Percentiles rank a stretch among this genome's conserved stretches.
phyloP scores from a whole-genome alignment of 2,329 filamentous ascomycete species.

The Botryosphaeria dothidea region DNA sequence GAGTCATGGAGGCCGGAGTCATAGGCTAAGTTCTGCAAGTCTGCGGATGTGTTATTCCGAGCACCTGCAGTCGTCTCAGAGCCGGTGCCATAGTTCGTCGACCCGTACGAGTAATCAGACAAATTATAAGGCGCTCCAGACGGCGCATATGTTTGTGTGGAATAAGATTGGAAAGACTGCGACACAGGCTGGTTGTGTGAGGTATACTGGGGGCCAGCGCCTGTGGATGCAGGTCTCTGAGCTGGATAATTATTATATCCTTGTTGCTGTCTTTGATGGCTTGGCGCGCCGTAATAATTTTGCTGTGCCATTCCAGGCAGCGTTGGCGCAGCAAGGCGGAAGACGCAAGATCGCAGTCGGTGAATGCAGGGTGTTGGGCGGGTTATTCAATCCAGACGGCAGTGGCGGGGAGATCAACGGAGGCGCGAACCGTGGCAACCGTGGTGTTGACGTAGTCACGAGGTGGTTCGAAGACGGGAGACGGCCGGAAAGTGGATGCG shows the following conservation, averaged over 20 bases:
- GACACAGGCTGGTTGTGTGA: background rate
- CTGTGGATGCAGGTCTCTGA: background rate
- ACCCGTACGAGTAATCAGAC: conserved; percentile 14
- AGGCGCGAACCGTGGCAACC: background rate
- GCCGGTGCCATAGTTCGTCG: conserved; percentile 6
- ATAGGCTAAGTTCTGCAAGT: conserved; percentile 18
- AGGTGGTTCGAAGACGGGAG: background rate
- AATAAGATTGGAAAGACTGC: background rate
- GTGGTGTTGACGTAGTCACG: background rate
- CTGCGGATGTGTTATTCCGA: conserved; percentile 1
- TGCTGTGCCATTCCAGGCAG: conserved; percentile 10
- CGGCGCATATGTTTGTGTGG: background rate
- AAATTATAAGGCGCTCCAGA: background rate
- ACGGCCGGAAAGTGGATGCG: background rate
- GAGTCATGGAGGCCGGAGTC: conserved; percentile 5
- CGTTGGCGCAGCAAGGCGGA: no score
- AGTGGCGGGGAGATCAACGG: background rate
- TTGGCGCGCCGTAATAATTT: background rate
- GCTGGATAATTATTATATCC: background rate
- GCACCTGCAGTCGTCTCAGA: background rate
- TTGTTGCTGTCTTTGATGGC: background rate
- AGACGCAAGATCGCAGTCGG: no score
- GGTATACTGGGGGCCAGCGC: background rate
- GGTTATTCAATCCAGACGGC: background rate
- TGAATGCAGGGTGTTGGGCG: background rate